Base-by-base conservation (phyloP, 768 basidiomycete species). In the Lentinus brumalis region DNA sequence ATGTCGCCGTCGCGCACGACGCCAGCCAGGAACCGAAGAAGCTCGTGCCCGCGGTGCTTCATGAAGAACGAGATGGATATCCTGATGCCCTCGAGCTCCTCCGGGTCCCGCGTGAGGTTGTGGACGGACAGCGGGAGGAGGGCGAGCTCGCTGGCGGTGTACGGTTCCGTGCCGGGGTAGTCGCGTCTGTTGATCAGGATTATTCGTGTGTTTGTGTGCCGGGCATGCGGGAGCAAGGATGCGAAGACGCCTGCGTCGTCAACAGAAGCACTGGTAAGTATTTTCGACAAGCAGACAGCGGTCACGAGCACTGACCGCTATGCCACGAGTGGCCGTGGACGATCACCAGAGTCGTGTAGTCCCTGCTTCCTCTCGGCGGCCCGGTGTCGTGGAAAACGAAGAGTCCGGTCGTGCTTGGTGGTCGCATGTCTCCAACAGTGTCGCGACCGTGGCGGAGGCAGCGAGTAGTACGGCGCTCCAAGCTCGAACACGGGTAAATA, bases 131-230 rank as follows among this genome's bases (percentile, higher is more conserved):
- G 11, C 35, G 38, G 52, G 26, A 61, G 40, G 7, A 52, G 42
- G 0, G 50, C 55, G 21, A 58, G 56, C 9, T 71, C 69, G 35
- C 26, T 45, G 31, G 31, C 42, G 6, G 60, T 50, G 63, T 61
- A 66, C 5, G 67, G 68, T 4, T 66, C 50, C 4, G 66, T 63
- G 10, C 66, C 64, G 10, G 64, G 66, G 44, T 71, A 71, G 57
- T 69, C 71, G 21, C 70, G 66, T n/a, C 62, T 54, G 57, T 66
- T 73, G 35, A 70, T 32, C 26, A 63, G 52, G 42, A 73, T 52
- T 12, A 73, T 54, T 14, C 71, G 68, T 0, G 63, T 15, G 45
- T 67, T 69, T 38, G 64, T 51, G 16, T 52, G 32, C 11, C 50
- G 30, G 0, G 70, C 66, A 16, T 62, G 49, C 6, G 66, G 63